Evolutionary conservation across 805 yeast genomes (phyloP).

Genomic region (Alloascoidea hylecoeti): DNA sequence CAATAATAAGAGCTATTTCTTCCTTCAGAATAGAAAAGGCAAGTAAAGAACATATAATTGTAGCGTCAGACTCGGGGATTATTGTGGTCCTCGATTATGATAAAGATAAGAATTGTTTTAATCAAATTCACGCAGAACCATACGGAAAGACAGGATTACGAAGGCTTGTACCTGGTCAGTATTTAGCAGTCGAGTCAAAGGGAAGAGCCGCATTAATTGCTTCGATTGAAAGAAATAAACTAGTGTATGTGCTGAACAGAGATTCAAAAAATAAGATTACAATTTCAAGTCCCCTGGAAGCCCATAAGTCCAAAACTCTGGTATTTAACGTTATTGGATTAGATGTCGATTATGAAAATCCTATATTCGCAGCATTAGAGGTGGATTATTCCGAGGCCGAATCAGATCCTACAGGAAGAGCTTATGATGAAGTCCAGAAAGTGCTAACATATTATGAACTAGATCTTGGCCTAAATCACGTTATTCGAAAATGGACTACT

Average conservation of each 20-base stretch:
- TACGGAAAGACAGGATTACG: conserved; percentile 64
- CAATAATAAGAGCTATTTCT: conserved; percentile 37
- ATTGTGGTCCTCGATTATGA: conserved; percentile 37
- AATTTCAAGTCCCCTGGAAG: conserved; percentile 66
- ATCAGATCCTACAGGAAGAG: conserved; percentile 11
- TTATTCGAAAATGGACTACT: conserved; percentile 36
- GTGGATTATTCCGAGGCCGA: conserved; percentile 28
- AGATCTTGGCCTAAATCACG: conserved; percentile 75
- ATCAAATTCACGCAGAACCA: conserved; percentile 39
- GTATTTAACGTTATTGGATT: conserved; percentile 43
- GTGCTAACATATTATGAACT: conserved; percentile 59
- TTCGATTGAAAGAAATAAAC: conserved; percentile 61
- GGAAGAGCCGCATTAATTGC: conserved; percentile 57
- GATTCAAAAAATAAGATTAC: conserved; percentile 30
- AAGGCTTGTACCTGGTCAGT: conserved; percentile 63
- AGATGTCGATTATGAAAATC: conserved; percentile 73
- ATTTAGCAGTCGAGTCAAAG: conserved; percentile 53
- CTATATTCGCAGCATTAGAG: conserved; percentile 74
- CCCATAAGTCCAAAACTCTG: conserved; percentile 31
- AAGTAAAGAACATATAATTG: conserved; percentile 39
- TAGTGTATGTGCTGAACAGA: conserved; percentile 50
- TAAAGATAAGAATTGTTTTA: conserved; percentile 22
- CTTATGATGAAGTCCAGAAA: conserved; percentile 12
- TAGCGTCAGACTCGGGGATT: conserved; percentile 75
- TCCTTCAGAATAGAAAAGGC: conserved; percentile 40